Conservation (phyloP, 2,329 filamentous ascomycete species). For the Cercospora nicotianae region DNA sequence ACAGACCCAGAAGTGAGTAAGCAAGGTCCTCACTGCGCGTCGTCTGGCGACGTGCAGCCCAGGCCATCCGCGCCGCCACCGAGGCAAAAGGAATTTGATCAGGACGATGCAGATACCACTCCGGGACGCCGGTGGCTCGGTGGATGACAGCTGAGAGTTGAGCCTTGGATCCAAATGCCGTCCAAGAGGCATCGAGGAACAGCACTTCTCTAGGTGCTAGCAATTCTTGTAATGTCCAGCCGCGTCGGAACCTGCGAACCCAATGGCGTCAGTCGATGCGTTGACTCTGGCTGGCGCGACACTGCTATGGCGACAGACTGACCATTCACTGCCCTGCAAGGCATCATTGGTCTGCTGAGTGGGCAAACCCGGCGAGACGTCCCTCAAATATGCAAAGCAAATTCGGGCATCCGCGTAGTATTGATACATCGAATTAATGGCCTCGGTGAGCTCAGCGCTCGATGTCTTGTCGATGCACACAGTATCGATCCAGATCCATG, state of each 20-base stretch:
- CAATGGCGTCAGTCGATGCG: background rate
- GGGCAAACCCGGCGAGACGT: conserved; percentile 1
- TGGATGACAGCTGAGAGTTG: conserved; percentile 19
- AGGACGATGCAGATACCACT: conserved; percentile 4
- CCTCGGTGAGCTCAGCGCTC: conserved; percentile 47
- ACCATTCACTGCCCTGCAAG: conserved; percentile 15
- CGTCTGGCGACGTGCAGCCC: conserved; percentile 17
- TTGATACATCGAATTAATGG: conserved; percentile 36
- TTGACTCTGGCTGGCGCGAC: background rate
- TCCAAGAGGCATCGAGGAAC: conserved; percentile 12
- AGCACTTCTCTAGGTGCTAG: conserved; percentile 12
- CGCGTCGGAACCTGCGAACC: conserved; percentile 8
- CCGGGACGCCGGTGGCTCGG: background rate
- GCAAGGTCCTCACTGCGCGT: conserved; percentile 21
- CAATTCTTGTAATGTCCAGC: conserved; percentile 6
- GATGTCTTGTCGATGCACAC: conserved; percentile 32
- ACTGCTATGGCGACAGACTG: background rate
- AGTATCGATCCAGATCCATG: conserved; percentile 22
- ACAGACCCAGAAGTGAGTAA: conserved; percentile 27
- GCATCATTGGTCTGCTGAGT: background rate
- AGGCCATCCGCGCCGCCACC: conserved; percentile 14
- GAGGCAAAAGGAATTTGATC: conserved; percentile 1
- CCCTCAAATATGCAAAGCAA: conserved; percentile 12
- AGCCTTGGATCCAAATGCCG: background rate
- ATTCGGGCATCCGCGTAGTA: conserved; percentile 27